These are phyloP conservation scores for Albugo laibachii DNA, from an alignment of 352 stramenopile genomes.

Conservation along the genomic window DNA sequence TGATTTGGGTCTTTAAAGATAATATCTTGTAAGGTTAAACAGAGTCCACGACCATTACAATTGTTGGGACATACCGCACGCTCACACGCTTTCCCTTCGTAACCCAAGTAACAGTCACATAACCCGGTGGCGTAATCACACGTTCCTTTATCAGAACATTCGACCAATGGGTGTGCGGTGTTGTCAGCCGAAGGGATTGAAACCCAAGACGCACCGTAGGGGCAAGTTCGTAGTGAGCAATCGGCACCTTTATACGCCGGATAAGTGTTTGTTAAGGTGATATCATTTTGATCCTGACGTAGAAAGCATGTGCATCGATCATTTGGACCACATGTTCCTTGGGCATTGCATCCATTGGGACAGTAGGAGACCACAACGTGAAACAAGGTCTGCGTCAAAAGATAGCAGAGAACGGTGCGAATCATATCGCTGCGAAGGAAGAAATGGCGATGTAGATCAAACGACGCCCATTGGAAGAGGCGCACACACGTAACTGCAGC, in stretches of 20 bases:
- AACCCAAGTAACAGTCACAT: slow-evolving; percentile 82
- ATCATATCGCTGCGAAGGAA: too few species aligned
- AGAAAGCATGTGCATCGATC: slow-evolving; percentile 87
- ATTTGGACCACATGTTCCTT: slow-evolving; percentile 72
- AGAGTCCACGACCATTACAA: slow-evolving; percentile 87
- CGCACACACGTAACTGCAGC: too few species aligned
- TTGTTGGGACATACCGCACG: slow-evolving; percentile 88
- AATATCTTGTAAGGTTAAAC: slow-evolving; percentile 79
- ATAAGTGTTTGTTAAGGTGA: slow-evolving; percentile 8
- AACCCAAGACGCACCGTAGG: slow-evolving; percentile 46
- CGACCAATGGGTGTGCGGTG: slow-evolving; percentile 43
- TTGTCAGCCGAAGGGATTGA: slow-evolving; percentile 34
- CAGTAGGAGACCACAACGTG: slow-evolving; percentile 25
- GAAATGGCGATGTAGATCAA: too few species aligned
- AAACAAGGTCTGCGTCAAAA: background rate
- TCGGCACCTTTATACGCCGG: slow-evolving; percentile 51
- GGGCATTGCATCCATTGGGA: slow-evolving; percentile 68
- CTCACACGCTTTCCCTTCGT: slow-evolving; percentile 82
- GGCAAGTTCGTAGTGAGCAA: slow-evolving; percentile 64
- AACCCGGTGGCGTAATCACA: slow-evolving; percentile 82
- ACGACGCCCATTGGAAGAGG: too few species aligned
- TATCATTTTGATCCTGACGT: slow-evolving; percentile 26
- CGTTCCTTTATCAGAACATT: slow-evolving; percentile 88
- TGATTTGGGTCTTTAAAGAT: slow-evolving; percentile 13
- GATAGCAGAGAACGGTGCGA: too few species aligned